phyloP scores from a whole-genome alignment of 225 moss, liverwort and hornwort genomes.

The Asterella californica region DNA sequence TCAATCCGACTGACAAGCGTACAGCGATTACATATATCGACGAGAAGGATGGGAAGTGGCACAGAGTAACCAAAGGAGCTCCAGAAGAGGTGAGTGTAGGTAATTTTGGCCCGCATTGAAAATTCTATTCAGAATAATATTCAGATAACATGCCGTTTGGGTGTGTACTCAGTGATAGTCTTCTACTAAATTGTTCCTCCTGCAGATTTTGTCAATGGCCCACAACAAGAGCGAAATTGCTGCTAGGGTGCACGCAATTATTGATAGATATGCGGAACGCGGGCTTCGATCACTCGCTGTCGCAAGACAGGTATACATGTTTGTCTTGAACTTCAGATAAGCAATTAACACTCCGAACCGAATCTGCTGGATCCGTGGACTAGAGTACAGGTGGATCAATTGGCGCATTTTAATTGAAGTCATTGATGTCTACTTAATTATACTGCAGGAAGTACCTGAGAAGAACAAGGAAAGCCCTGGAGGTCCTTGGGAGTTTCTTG shows the following conservation, averaged over 20 bases:
- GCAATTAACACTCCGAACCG: neutral
- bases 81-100: constrained; percentile 23
- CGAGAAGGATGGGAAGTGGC: constrained; percentile 23
- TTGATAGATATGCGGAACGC: constrained; percentile 48
- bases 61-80: constrained; percentile 27
- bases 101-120: neutral
- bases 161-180: too few species aligned
- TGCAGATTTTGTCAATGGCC: constrained; percentile 42
- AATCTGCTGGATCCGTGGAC: too few species aligned
- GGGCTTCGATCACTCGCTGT: constrained; percentile 53
- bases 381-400: too few species aligned
- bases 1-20: constrained; percentile 30
- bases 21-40: constrained; percentile 31
- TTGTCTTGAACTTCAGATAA: neutral
- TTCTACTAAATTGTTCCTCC: neutral
- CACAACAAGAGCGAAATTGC: constrained; percentile 34
- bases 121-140: neutral
- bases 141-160: too few species aligned
- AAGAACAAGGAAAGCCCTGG: constrained; percentile 43
- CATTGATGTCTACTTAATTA: neutral
- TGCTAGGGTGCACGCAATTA: constrained; percentile 33
- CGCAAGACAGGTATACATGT: constrained; percentile 21
- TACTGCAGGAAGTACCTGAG: constrained; percentile 37
- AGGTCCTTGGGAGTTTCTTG: constrained; percentile 47
- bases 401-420: neutral